A percentile compares a stretch with the other conserved stretches of the same genome.
Evolutionary conservation across 495 filamentous ascomycete species (phyloP).

Genomic region (Neurospora pannonica): DNA sequence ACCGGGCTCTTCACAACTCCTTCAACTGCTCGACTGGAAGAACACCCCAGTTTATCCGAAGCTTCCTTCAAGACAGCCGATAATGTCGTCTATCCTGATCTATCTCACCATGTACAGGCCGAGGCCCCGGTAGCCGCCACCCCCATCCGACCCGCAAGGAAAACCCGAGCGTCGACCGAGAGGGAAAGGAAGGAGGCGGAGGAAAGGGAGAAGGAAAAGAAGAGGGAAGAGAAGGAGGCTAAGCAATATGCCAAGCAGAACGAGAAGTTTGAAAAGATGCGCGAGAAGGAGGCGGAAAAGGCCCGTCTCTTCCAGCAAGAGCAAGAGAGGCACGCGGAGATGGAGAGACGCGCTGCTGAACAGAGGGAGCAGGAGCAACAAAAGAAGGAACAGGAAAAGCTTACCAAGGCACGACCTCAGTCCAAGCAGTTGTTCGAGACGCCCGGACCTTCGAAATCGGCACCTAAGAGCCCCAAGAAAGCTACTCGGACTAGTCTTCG

Average conservation of each 20-base stretch:
- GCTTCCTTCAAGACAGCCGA: constrained; percentile 28
- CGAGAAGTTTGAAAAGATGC: constrained; percentile 46
- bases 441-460: constrained; percentile 17
- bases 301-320: constrained; percentile 55
- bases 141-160: constrained; percentile 41
- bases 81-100: constrained; percentile 34
- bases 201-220: constrained; percentile 49
- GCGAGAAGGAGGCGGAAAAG: constrained; percentile 52
- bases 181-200: constrained; percentile 54
- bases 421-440: constrained; percentile 12
- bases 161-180: constrained; percentile 62
- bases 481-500: constrained; percentile 38
- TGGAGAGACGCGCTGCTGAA: constrained; percentile 35
- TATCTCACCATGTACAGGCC: constrained; percentile 25
- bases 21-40: constrained; percentile 25
- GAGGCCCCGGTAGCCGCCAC: constrained; percentile 24
- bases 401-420: constrained; percentile 2
- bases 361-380: constrained; percentile 33
- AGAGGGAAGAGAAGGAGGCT: constrained; percentile 42
- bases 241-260: constrained; percentile 39
- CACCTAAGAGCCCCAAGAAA: constrained; percentile 25
- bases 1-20: constrained; percentile 33
- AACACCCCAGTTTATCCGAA: constrained; percentile 25
- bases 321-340: constrained; percentile 40
- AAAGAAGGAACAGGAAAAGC: constrained; percentile 7